Conservation (phyloP, 441 rosid species). For the Corymbia citriodora region DNA sequence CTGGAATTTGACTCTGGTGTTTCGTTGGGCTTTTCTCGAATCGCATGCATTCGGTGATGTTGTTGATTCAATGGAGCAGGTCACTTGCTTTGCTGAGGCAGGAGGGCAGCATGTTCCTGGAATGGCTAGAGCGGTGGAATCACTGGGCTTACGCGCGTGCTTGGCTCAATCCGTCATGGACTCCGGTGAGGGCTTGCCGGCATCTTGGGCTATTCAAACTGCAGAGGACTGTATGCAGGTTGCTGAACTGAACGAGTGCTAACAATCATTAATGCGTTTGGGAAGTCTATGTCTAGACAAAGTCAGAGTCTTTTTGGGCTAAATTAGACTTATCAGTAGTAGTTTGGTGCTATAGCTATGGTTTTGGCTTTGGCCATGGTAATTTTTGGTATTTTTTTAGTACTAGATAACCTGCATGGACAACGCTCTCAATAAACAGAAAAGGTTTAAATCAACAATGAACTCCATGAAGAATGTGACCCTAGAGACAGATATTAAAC, state of each 20-base stretch:
- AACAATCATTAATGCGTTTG: not conserved
- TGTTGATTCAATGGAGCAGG: conserved; percentile 25
- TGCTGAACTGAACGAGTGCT: not conserved
- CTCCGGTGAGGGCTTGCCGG: conserved; percentile 58
- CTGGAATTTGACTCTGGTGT: not conserved
- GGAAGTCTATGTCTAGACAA: not conserved
- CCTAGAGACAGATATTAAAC: not conserved
- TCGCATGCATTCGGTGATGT: not conserved
- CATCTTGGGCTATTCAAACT: conserved; percentile 51
- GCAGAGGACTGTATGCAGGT: conserved; percentile 65
- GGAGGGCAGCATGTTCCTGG: conserved; percentile 71
- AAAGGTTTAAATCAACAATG: not conserved
- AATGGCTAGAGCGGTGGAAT: conserved; percentile 65
- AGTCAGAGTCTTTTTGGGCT: not conserved
- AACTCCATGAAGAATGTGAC: not conserved
- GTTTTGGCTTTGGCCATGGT: not conserved
- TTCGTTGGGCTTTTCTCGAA: not conserved
- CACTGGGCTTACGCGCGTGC: conserved; percentile 64
- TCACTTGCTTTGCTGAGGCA: conserved; percentile 75
- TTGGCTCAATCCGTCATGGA: conserved; percentile 61
- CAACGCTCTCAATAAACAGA: not conserved
- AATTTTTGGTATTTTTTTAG: not conserved
- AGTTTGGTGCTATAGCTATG: not conserved
- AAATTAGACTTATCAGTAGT: not conserved
- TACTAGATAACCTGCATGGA: not conserved